phyloP scores from a whole-genome alignment of 768 basidiomycete genomes.

The Lentinula aciculospora region DNA sequence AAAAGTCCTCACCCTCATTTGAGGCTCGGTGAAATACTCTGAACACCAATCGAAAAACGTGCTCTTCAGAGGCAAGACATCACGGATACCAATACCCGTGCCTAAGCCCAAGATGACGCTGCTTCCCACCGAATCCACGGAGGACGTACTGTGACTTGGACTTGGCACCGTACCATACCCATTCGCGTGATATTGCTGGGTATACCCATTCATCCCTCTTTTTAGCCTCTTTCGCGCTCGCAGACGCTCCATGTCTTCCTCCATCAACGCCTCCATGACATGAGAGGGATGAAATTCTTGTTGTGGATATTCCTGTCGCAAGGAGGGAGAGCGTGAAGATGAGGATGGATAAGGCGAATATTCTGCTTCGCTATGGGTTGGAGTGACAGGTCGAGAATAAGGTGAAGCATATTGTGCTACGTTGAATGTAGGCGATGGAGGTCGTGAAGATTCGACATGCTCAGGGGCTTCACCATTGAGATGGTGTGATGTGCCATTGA shows the following conservation, averaged over 20 bases:
- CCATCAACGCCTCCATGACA: conserved; percentile 85
- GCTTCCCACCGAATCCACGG: conserved; percentile 58
- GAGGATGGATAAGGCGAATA: conserved; percentile 9
- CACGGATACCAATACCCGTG: conserved; percentile 75
- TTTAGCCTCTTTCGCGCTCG: conserved; percentile 56
- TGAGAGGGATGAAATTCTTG: conserved; percentile 63
- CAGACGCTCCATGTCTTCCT: conserved; percentile 92
- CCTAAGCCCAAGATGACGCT: conserved; percentile 73
- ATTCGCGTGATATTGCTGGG: conserved; percentile 24
- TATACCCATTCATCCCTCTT: conserved; percentile 20
- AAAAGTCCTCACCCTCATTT: conserved; percentile 78
- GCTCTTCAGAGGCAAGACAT: conserved; percentile 86
- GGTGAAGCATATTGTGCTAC: conserved; percentile 74
- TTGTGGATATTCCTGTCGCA: conserved; percentile 21
- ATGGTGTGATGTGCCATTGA: conserved; percentile 12
- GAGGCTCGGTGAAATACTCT: conserved; percentile 97
- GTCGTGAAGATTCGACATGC: conserved; percentile 46
- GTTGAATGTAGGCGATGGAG: conserved; percentile 77
- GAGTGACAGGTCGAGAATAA: conserved; percentile 54
- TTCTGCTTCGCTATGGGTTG: conserved; percentile 16
- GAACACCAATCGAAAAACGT: conserved; percentile 93
- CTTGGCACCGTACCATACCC: conserved; percentile 46
- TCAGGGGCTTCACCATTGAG: conserved; percentile 20
- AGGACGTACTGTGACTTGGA: conserved; percentile 73
- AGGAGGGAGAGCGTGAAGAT: conserved; percentile 14